Base-by-base conservation (phyloP, 495 filamentous ascomycete species). In the Xylaria scruposa region DNA sequence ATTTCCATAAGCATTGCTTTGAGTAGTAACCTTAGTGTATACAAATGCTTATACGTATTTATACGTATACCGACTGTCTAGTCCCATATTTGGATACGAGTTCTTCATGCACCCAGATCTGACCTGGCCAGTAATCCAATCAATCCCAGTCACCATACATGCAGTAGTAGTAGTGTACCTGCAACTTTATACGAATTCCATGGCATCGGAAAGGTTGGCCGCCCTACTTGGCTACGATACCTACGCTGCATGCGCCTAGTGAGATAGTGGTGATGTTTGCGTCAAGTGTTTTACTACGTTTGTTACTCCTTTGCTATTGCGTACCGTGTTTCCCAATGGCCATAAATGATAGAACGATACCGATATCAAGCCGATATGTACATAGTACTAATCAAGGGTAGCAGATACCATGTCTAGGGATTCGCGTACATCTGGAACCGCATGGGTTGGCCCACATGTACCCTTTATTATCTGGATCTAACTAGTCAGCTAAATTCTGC, bases 161-260 rank as follows among this genome's bases (percentile, higher is more conserved):
- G 3, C 3, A 31, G 29, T 31, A 29, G 24, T 29, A 4, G 36
- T 38, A 38, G 36, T 12, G 26, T 54, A 38, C 36, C 56, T 59
- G 56, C 56, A 38, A 59, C 31, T 19, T 15, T n/a, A 59, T 54
- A 59, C n/a, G 31, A 60, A 10, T 59, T 4, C 58, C 58, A 38
- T 60, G 58, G 58, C 33, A 15, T n/a, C 58, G 58, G 58, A 60
- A 60, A 36, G 6, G 17, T 60, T 33, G 58, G 58, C 58, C 31
- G n/a, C 17, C 17, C n/a, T 38, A 40, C 58, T 60, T 60, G 58
- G 58, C 33, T 17, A 21, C 19, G 19, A 38, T 38, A 21, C 33
- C 29, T 3, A n/a, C 15, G 8, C 29, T 36, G 29, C 54, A 59
- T 36, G 54, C 31, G 13, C 26, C 54, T 19, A 33, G 26, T 19